These are phyloP conservation scores for Penicillium fuscoglaucum DNA, from an alignment of 2,329 filamentous ascomycete genomes.

Conservation along the genomic window DNA sequence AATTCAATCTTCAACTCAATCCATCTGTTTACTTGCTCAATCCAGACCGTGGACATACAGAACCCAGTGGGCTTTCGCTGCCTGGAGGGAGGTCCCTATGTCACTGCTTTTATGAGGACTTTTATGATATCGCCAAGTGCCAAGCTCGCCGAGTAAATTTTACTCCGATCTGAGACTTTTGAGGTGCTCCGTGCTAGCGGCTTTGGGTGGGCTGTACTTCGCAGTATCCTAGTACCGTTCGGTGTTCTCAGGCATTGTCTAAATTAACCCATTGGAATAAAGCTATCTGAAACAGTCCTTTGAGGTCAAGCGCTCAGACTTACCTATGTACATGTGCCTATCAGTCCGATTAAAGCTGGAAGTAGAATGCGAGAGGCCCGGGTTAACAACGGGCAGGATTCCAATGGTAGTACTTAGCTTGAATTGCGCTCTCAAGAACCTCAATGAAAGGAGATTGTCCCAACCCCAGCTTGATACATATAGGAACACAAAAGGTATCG, in stretches of 20 bases:
- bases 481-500: no score
- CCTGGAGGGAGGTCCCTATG: background rate
- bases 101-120: background rate
- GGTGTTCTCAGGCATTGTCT: no score
- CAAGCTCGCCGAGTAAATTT: background rate
- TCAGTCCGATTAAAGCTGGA: no score
- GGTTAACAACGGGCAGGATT: no score
- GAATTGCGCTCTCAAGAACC: no score
- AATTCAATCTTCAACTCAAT: conserved; percentile 1
- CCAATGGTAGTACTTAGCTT: no score
- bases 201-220: background rate
- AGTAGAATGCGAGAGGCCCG: no score
- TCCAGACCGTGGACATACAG: background rate
- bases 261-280: background rate
- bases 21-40: background rate
- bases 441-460: no score
- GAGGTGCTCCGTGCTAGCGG: background rate
- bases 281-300: background rate
- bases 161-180: background rate
- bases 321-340: background rate
- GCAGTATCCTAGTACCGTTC: background rate
- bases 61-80: background rate
- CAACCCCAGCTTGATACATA: no score
- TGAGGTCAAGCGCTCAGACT: background rate
- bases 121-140: background rate